Base-by-base conservation (phyloP, 306 rosid genomes). In the Sindora glabra region DNA sequence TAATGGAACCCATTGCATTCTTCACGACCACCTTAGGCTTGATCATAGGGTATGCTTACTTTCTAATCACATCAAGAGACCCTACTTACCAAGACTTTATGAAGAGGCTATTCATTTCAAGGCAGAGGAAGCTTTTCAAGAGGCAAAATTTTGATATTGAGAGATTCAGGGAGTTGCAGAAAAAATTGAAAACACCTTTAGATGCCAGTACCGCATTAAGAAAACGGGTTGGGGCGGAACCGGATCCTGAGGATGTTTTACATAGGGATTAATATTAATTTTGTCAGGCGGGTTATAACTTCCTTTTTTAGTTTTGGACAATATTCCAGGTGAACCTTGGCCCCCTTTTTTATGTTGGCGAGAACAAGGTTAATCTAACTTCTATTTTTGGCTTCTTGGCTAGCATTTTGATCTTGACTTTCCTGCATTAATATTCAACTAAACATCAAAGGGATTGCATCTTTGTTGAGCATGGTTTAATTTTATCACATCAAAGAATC, bases 1-100 rank as follows among this genome's bases (percentile, higher is more conserved):
- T 94, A 17, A 87, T 94, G 97, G 99, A 89, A 52, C 99, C 99
- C 13, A 73, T 94, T 14, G 81, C 99, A 17, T 94, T 80, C 70
- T 94, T 89, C 52, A 62, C 90, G 19, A 89, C 99, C 16, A 11
- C 86, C 4, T 25, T 77, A 17, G 88, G 97, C 64, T 57, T 94
- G 56, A 84, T 90, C 26, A 58, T 89, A n/a, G 89, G 99, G 37
- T 94, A 94, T 79, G 84, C 91, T 29, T 94, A 94, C 88, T 94
- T 89, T 29, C 52, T 94, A n/a, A 27, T 82, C 74, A 94, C 99
- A 56, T 86, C 95, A 37, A 84, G 99, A 52, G 99, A 89, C 79
- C 99, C 95, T 16, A 80, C 94, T 14, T 94, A 94, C 81, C 95
- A 75, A 56, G 99, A 89, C 63, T 64, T 94, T 36, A 74, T 80